Conservation (phyloP, 495 filamentous ascomycete genomes). For the Chaetomium fimeti region DNA sequence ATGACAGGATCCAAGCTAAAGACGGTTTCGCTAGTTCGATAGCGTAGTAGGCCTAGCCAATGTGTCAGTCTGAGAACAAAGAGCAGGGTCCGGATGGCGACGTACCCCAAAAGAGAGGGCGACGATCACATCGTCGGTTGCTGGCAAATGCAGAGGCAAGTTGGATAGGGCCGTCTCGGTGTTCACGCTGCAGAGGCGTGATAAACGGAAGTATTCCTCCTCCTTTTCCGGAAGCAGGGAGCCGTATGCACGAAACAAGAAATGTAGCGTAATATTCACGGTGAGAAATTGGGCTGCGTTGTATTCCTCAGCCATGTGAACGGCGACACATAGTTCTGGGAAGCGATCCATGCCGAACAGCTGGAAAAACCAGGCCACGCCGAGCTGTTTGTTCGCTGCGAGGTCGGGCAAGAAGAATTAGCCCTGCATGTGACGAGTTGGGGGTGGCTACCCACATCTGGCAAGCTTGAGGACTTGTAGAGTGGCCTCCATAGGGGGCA, state of each 20-base stretch:
- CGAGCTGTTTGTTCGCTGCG: neutral
- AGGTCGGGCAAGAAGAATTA: neutral
- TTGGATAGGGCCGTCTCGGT: constrained; percentile 56
- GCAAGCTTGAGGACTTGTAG: constrained; percentile 26
- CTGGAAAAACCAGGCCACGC: constrained; percentile 38
- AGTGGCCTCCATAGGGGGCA: constrained; percentile 27
- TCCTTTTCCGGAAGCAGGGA: constrained; percentile 24
- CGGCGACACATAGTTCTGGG: constrained; percentile 52
- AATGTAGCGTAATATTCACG: constrained; percentile 55
- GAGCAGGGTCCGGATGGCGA: too few species aligned
- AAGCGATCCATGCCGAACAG: constrained; percentile 51
- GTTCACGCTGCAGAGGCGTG: constrained; percentile 52
- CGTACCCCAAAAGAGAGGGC: constrained; percentile 57
- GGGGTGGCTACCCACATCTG: constrained; percentile 14
- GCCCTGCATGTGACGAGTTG: neutral
- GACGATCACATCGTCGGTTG: constrained; percentile 54
- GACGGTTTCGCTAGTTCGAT: constrained; percentile 63
- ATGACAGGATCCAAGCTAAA: constrained; percentile 58
- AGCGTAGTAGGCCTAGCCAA: constrained; percentile 44
- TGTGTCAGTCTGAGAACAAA: neutral
- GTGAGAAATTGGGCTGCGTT: constrained; percentile 53
- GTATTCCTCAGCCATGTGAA: constrained; percentile 58
- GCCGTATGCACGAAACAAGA: constrained; percentile 51
- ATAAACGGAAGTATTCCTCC: constrained; percentile 36
- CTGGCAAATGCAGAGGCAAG: constrained; percentile 56